Base-by-base conservation (phyloP, 2,329 filamentous ascomycete genomes). In the Xylariomycetidae sp. region DNA sequence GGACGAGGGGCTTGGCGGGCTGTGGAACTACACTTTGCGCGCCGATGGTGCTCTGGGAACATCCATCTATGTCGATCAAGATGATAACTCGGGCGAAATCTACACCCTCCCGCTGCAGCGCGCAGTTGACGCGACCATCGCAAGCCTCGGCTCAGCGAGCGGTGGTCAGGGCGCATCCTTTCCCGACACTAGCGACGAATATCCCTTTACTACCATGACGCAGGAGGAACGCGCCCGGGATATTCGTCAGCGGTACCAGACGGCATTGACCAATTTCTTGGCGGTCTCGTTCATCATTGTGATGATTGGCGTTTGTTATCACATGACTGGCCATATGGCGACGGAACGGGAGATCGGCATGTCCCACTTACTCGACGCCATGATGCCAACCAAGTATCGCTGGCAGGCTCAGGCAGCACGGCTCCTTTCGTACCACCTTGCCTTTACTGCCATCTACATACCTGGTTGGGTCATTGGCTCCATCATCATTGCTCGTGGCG, bases 1-100 rank as follows among this genome's bases (percentile, higher is more conserved):
- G 0, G 69, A 60, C 2, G 80, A 92, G 60, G 85, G 85, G 8
- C 42, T 56, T 1, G 72, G 70, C 6, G 72, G 72, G 2, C 59
- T 74, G 27, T 95, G 89, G 89, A 93, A 92, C 59, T 95, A 95
- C 53, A 89, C 85, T 0, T 67, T 95, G 17, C 71, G 85, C 36
- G 79, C 79, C 3, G 89, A 95, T 53, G 81, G 81, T 22, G 68
- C 76, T 1, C 68, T 94, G 37, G 79, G 80, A 14, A 56, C 60
- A 6, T 74, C 71, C 34, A 78, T 93, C 40, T 70, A 81, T 43
- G 73, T 82, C 19, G 66, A 79, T 20, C 65, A 66, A n/a, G 58
- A 68, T 27, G 68, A 71, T 44, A 94, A 94, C 52, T 82, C 86
- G 54, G 76, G 76, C 29, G 72, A 95, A 57, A 66, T 90, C 14